Percentiles rank a stretch among this genome's conserved stretches.
Conservation (phyloP, 768 basidiomycete species). For the Pleurotus giganteus region DNA sequence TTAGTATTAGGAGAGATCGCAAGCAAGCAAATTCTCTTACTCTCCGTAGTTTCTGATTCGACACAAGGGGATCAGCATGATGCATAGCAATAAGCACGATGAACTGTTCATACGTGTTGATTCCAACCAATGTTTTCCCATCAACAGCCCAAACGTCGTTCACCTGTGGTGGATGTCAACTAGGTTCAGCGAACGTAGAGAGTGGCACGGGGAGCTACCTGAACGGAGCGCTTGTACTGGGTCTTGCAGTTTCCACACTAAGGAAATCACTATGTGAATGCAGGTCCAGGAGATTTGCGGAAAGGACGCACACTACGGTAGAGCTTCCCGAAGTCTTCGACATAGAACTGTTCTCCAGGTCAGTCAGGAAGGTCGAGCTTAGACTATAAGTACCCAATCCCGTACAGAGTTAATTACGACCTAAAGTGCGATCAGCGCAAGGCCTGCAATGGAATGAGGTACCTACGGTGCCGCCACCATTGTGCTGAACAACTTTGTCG, state of each 20-base stretch:
- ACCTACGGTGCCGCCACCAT: slow-evolving; percentile 29
- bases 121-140: slow-evolving; percentile 28
- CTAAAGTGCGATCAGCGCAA: slow-evolving; percentile 6
- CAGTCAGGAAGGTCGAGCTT: neutral
- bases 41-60: slow-evolving; percentile 32
- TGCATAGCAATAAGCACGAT: neutral
- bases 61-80: neutral
- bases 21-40: slow-evolving; percentile 16
- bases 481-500: slow-evolving; percentile 37
- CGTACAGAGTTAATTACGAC: slow-evolving; percentile 37
- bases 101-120: slow-evolving; percentile 26
- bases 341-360: slow-evolving; percentile 29
- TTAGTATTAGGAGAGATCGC: neutral
- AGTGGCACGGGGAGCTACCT: slow-evolving; percentile 5
- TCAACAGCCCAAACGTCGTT: slow-evolving; percentile 33
- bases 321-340: slow-evolving; percentile 37
- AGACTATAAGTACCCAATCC: neutral
- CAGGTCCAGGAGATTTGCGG: neutral
- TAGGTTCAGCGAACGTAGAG: neutral
- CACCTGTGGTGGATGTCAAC: slow-evolving; percentile 13
- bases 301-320: slow-evolving; percentile 28
- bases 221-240: slow-evolving; percentile 25
- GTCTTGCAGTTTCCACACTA: slow-evolving; percentile 33
- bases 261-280: neutral
- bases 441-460: neutral